These are phyloP conservation scores for Flammula alnicola DNA, from an alignment of 1,284 basidiomycete genomes.

Conservation along the genomic window DNA sequence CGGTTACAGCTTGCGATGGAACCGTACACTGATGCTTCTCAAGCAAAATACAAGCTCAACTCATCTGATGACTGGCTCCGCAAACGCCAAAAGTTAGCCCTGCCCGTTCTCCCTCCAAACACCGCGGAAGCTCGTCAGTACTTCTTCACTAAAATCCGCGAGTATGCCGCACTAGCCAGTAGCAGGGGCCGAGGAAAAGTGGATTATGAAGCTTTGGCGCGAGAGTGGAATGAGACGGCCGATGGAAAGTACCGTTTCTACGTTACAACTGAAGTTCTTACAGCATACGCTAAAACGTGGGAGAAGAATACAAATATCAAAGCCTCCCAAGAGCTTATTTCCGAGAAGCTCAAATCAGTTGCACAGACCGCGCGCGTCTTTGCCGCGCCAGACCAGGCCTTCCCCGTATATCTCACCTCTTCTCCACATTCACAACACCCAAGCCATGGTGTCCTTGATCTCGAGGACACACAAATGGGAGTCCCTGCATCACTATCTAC, in stretches of 20 bases:
- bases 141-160: slow-evolving; percentile 24
- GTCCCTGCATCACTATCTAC: slow-evolving; percentile 1
- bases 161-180: slow-evolving; percentile 13
- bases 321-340: slow-evolving; percentile 23
- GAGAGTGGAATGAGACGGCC: slow-evolving; percentile 27
- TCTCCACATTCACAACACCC: background rate
- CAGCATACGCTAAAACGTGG: slow-evolving; percentile 23
- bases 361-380: slow-evolving; percentile 4
- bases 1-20: too few species aligned
- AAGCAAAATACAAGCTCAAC: too few species aligned
- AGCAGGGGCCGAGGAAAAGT: slow-evolving; percentile 16
- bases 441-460: slow-evolving; percentile 1
- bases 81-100: too few species aligned
- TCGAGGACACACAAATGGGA: background rate
- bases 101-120: too few species aligned
- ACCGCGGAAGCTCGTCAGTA: too few species aligned
- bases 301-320: slow-evolving; percentile 20
- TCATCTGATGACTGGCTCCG: too few species aligned
- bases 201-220: slow-evolving; percentile 24
- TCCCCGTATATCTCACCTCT: slow-evolving; percentile 6
- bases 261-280: slow-evolving; percentile 24
- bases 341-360: slow-evolving; percentile 14
- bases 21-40: too few species aligned
- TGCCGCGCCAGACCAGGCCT: slow-evolving; percentile 4
- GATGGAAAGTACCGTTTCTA: slow-evolving; percentile 28